These are phyloP conservation scores for Suillus ampliporus DNA, from an alignment of 768 basidiomycete species.

Conservation along the genomic window DNA sequence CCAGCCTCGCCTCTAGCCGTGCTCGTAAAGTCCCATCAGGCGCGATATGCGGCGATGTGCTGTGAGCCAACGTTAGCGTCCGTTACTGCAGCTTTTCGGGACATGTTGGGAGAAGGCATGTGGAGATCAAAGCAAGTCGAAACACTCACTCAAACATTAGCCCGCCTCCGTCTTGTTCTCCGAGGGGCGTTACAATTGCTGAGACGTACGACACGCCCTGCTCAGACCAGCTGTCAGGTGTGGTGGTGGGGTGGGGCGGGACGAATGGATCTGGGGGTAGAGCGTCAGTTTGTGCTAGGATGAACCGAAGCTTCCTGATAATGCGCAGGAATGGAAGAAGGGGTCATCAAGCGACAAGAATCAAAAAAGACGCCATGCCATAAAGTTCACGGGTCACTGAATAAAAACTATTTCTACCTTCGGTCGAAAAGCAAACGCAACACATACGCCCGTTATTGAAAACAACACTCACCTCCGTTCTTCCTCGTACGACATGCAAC, in stretches of 20 bases:
- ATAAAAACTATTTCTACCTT: too few species aligned
- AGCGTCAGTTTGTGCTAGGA: neutral
- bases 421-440: too few species aligned
- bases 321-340: too few species aligned
- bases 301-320: too few species aligned
- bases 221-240: conserved; percentile 21
- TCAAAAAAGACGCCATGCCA: too few species aligned
- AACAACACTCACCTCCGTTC: neutral
- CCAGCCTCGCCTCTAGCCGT: conserved; percentile 52
- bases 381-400: too few species aligned
- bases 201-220: conserved; percentile 19
- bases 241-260: conserved; percentile 12
- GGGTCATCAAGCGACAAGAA: too few species aligned
- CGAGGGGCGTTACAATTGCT: conserved; percentile 47
- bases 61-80: conserved; percentile 20
- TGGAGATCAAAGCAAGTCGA: neutral
- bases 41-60: conserved; percentile 53
- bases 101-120: neutral
- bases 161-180: conserved; percentile 47
- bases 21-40: conserved; percentile 50
- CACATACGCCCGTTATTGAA: too few species aligned
- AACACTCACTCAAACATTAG: conserved; percentile 58
- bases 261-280: conserved; percentile 8
- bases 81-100: neutral
- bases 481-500: neutral